Evolutionary conservation across 2,329 filamentous ascomycete species (phyloP), one percentile per base, ranked within the genome.

Genomic region (Rhinocladiella mackenziei): DNA sequence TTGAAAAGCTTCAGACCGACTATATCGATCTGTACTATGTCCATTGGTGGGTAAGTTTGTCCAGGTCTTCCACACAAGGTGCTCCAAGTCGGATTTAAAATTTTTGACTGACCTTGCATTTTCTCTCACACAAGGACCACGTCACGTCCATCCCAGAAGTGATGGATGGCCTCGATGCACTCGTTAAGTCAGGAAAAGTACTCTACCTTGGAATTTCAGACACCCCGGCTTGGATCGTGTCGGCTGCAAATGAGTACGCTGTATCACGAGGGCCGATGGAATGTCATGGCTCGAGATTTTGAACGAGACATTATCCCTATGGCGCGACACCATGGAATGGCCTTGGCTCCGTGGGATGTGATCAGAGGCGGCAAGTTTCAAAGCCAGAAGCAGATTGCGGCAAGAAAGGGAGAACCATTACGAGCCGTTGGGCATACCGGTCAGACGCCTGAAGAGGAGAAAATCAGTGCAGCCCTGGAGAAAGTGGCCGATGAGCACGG

Each of bases 231-330:
- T 46, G 43, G 43, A 56, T 73, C 1, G 69, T 72, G 1, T 58
- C 60, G 34, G 68, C 68, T 36, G 68, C 68, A 0, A 74, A 74
- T 43, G 56, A 69, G 63, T 62, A 87, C 58, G 85, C 85, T 5
- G 76, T 81, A 32, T 73, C 77, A 84, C 61, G 80, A 84, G 62
- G 83, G 82, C 10, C 67, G 65, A 8, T 86, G 81, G 80, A 76
- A 67, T 19, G 70, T 74, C n/a, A 71, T 67, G 1, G 70, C 77
- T 32, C 76, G 83, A 20, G 83, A 86, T 60, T 76, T 84, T 38
- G 80, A 83, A 65, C 72, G 79, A 17, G 80, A 83, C n/a, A 80
- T 83, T 55, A 71, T 85, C 28, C 80, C 79, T 30, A 84, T 84
- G 81, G 69, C 65, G 23, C 69, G 70, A 26, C 68, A 72, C 18